Conservation (phyloP, 768 basidiomycete genomes). For the Boletus barrowsii region DNA sequence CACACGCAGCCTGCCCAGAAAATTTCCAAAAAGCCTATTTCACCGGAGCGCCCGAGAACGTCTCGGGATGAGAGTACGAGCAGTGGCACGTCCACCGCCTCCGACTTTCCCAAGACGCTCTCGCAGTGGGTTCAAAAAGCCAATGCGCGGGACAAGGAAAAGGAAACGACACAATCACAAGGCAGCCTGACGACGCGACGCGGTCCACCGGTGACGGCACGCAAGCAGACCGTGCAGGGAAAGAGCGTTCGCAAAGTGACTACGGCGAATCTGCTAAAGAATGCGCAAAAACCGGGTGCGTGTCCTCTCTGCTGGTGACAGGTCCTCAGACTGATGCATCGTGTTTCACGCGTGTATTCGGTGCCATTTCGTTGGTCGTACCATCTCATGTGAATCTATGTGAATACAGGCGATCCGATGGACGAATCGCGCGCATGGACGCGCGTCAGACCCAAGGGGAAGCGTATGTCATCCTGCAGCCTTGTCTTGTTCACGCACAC, state of each 20-base stretch:
- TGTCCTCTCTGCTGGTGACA: not conserved
- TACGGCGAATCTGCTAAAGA: conserved; percentile 9
- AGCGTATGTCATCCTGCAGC: conserved; percentile 6
- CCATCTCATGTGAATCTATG: not conserved
- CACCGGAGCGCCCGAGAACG: not conserved
- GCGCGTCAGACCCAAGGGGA: conserved; percentile 11
- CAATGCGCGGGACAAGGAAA: conserved; percentile 3
- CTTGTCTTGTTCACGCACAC: not conserved
- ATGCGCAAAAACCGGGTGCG: conserved; percentile 22
- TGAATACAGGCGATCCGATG: not conserved
- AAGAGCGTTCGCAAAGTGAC: conserved; percentile 11
- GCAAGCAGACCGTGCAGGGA: conserved; percentile 8
- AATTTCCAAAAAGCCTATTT: not conserved
- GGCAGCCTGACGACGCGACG: not conserved
- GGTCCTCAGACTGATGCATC: not conserved
- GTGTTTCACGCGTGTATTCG: not conserved
- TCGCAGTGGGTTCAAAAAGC: conserved; percentile 15
- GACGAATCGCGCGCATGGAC: conserved; percentile 17
- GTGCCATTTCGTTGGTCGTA: too few relatives aligned
- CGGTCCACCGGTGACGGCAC: conserved; percentile 3
- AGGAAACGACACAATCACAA: not conserved
- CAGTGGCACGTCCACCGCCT: conserved; percentile 11
- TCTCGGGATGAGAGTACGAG: not conserved
- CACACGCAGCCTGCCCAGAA: conserved; percentile 7
- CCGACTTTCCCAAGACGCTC: conserved; percentile 14